Evolutionary conservation across 306 rosid genomes (phyloP), one percentile per base, ranked within the genome.

Genomic region (Datisca glomerata): DNA sequence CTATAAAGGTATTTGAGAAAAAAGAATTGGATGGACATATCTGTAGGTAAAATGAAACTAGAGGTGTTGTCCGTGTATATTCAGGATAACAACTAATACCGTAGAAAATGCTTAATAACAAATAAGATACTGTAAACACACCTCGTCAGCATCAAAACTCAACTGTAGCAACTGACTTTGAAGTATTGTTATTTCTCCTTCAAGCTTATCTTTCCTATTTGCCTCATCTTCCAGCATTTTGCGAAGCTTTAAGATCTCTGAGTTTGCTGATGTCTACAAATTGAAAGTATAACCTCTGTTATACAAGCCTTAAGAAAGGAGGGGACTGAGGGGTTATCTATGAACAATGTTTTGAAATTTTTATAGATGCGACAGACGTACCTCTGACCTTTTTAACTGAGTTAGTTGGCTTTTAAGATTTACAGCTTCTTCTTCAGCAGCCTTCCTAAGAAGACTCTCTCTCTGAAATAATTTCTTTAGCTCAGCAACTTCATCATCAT

Each of bases 131-230:
- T n/a, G n/a, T n/a, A n/a, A n/a, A n/a, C 65, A 47, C 61, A 78
- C 98, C 87, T 85, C 92, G 41, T 80, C 76, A 20, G 94, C 84
- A 57, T 91, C 85, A 53, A 77, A 76, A 68, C 85, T 81, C 47
- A 81, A 54, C 49, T 80, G 94, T 78, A 91, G 68, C 69, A 84
- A 68, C 51, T 80, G 94, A 66, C 82, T 78, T 49, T 85, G 98
- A 20, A 91, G 73, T 55, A 70, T 41, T 48, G 85, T 80, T 59
- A 91, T 80, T 70, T 91, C 94, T 59, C 76, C 81, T 71, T 84
- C 94, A 50, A 84, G 76, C 64, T 80, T 91, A 65, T 71, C 82
- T 73, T 71, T 84, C 47, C 64, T 77, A 33, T 22, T 58, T 46
- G 74, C 61, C 67, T 75, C 91, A 14, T 75, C 92, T 66, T 78